phyloP scores from a whole-genome alignment of 2,329 filamentous ascomycete genomes.

The Ampelomyces quisqualis region DNA sequence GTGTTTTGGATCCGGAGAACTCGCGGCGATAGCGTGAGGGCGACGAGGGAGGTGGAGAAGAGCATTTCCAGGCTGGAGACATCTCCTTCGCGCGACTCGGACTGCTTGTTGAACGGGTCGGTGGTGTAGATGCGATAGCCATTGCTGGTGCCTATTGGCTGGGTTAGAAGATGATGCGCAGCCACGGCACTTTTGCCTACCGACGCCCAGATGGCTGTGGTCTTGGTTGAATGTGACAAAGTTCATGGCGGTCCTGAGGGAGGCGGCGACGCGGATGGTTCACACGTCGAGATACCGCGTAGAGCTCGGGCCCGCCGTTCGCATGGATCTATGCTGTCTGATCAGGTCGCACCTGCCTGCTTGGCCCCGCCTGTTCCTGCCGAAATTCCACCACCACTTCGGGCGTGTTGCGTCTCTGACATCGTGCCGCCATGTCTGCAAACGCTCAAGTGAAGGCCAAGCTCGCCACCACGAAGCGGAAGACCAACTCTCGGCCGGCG shows the following conservation, averaged over 20 bases:
- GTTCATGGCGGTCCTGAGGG: constrained; percentile 64
- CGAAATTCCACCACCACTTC: constrained; percentile 19
- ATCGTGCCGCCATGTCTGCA: constrained; percentile 12
- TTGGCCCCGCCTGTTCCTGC: constrained; percentile 26
- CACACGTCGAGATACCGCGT: constrained; percentile 7
- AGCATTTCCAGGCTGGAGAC: constrained; percentile 98
- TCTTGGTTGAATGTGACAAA: constrained; percentile 99
- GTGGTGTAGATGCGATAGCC: constrained; percentile 97
- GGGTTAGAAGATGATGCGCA: constrained; percentile 7
- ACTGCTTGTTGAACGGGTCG: constrained; percentile 92
- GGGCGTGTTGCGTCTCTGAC: constrained; percentile 3
- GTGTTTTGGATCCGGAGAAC: constrained; percentile 97
- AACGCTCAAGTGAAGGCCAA: constrained; percentile 14
- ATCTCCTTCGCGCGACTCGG: constrained; percentile 91
- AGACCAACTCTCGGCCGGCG: constrained; percentile 19
- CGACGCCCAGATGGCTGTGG: constrained; percentile 93
- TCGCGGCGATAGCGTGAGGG: constrained; percentile 85
- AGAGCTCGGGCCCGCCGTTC: constrained; percentile 28
- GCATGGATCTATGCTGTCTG: background rate
- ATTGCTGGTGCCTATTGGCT: constrained; percentile 72
- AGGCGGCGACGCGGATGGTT: constrained; percentile 5
- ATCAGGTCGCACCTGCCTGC: constrained; percentile 3
- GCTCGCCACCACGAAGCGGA: constrained; percentile 12
- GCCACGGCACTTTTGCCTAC: constrained; percentile 52
- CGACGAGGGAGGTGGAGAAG: constrained; percentile 95